Conservation (phyloP, 805 yeast species). For the Vanderwaltozyma yarrowii region DNA sequence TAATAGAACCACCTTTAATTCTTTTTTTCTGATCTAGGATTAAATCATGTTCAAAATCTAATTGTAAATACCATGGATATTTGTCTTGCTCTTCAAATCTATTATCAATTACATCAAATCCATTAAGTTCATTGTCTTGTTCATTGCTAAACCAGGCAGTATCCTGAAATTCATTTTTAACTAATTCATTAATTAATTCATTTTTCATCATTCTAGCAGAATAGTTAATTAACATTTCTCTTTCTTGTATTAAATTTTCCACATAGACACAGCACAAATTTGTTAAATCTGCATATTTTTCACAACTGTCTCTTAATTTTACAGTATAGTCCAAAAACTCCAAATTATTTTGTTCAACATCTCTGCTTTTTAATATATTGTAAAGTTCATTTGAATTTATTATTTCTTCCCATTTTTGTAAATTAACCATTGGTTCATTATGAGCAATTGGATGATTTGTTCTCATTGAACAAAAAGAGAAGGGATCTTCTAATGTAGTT, state of each 20-base stretch:
- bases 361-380: conserved; percentile 37
- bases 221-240: conserved; percentile 59
- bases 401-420: conserved; percentile 2
- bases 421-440: conserved; percentile 21
- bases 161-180: conserved; percentile 36
- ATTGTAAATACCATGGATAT: conserved; percentile 62
- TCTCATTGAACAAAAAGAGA: conserved; percentile 53
- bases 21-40: conserved; percentile 59
- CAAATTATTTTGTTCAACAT: conserved; percentile 32
- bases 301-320: conserved; percentile 24
- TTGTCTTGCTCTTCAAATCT: conserved; percentile 18
- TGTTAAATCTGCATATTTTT: conserved; percentile 28
- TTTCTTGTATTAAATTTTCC: conserved; percentile 54
- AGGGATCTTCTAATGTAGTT: conserved; percentile 64
- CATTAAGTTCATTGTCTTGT: neutral
- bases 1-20: conserved; percentile 74
- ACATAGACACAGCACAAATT: conserved; percentile 33
- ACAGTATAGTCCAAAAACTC: conserved; percentile 28
- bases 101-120: neutral
- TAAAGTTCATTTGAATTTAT: conserved; percentile 33
- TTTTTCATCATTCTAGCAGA: conserved; percentile 72
- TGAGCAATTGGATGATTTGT: conserved; percentile 36
- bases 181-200: conserved; percentile 50
- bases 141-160: neutral
- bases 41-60: conserved; percentile 50